phyloP scores from a whole-genome alignment of 495 filamentous ascomycete species.

The Margaritispora aquatica region DNA sequence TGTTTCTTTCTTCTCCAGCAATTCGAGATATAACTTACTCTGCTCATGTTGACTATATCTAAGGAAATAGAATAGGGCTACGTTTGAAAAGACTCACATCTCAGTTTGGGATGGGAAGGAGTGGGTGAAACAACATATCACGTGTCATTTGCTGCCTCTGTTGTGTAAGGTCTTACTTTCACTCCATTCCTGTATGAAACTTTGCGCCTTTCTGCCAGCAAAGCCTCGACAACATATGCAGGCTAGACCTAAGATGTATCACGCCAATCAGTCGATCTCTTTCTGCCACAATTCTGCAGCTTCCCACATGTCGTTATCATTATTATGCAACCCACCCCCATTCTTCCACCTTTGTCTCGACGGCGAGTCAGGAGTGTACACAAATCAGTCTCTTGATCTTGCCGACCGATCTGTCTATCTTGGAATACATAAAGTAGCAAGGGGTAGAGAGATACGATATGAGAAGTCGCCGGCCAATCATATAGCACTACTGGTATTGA shows the following conservation, averaged over 20 bases:
- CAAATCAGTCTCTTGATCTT: not conserved
- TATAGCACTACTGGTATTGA: too few species aligned
- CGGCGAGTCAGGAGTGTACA: not conserved
- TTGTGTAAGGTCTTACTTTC: not conserved
- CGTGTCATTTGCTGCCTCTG: not conserved
- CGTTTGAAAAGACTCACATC: too few species aligned
- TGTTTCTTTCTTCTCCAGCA: not conserved
- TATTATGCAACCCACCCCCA: not conserved
- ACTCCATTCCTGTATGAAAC: not conserved
- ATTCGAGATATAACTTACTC: not conserved
- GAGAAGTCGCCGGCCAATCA: too few species aligned
- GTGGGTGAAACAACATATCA: not conserved
- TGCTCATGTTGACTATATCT: too few species aligned
- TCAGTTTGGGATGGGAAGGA: too few species aligned
- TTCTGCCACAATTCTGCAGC: not conserved
- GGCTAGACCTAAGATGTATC: not conserved
- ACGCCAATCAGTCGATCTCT: not conserved
- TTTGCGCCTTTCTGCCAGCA: not conserved
- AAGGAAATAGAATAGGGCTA: too few species aligned
- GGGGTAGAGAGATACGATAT: too few species aligned
- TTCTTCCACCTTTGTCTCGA: conserved; percentile 4
- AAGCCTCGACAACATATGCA: not conserved
- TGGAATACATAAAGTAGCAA: not conserved
- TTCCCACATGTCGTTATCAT: not conserved
- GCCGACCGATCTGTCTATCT: not conserved